Base-by-base conservation (phyloP, 805 yeast genomes). In the Sungouiella blattae region DNA sequence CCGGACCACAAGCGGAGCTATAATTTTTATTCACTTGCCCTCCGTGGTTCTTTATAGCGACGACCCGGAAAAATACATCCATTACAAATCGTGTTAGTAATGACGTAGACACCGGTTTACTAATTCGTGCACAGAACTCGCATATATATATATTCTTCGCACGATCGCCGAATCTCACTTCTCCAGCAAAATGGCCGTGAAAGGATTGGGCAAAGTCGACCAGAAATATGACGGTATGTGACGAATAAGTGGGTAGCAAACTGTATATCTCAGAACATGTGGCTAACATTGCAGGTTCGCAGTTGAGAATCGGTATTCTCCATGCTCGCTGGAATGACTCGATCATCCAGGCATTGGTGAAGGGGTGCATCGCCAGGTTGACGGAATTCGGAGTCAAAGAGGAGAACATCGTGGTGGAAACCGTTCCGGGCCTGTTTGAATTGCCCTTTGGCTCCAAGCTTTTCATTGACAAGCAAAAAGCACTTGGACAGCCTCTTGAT, bases 361-460 rank as follows among this genome's bases (percentile, higher is more conserved):
- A 73, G 21, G 98, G 98, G 35, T 88, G 93, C 16, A 60, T 78
- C 24, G 58, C 65, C 21, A 75, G 76, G 57, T 64, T 89, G 55
- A 46, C 52, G 30, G 73, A 72, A 28, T 62, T 83, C 36, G 88
- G 88, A 18, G 98, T 93, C 18, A 61, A 68, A 49, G 80, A 79
- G 47, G 82, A 77, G 45, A 86, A 88, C 62, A 88, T 93, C 44
- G 57, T 77, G 37, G 66, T 89, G 35, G 93, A 87, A 60, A 69
- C 89, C 6, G 95, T 93, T 14, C 98, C 98, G 7, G 98, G 98
- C 21, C 81, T 95, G 8, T 93, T 80, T 56, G 98, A 93, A 67
- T 72, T 93, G 45, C 98, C 98, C 11, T 85, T 69, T 57, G 97
- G 87, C 23, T 70, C 87, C 18, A 70, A 75, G 58, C 65, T 67